Percentiles rank a stretch among this genome's conserved stretches.
phyloP scores from a whole-genome alignment of 225 moss, liverwort and hornwort genomes.

The Polytrichum commune region DNA sequence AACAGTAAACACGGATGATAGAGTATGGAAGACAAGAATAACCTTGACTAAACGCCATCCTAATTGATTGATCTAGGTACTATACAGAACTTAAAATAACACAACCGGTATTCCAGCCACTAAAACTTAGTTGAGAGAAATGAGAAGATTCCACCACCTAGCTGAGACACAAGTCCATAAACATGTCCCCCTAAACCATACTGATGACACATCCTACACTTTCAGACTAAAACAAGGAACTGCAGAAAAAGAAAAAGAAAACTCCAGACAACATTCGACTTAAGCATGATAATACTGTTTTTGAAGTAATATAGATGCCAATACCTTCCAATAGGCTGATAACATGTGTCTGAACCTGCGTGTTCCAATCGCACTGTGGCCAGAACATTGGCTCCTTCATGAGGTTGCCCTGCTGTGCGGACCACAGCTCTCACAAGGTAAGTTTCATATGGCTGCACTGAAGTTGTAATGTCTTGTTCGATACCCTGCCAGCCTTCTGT shows the following conservation, averaged over 20 bases:
- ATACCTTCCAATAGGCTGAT: conserved; percentile 49
- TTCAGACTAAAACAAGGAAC: too few species aligned
- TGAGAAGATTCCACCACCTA: too few species aligned
- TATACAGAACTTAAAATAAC: not conserved
- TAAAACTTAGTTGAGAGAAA: conserved; percentile 2
- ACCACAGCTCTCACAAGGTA: conserved; percentile 43
- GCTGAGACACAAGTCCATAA: too few species aligned
- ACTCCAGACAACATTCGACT: too few species aligned
- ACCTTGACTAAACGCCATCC: too few species aligned
- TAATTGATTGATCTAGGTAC: too few species aligned
- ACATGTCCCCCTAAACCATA: too few species aligned
- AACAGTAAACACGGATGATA: too few species aligned
- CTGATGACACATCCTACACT: too few species aligned
- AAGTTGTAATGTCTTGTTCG: conserved; percentile 47
- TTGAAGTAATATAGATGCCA: conserved; percentile 6
- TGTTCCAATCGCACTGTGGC: conserved; percentile 56
- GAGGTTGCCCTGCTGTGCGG: conserved; percentile 44
- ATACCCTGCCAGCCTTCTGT: conserved; percentile 55
- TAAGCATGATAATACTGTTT: too few species aligned
- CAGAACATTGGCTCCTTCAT: conserved; percentile 40
- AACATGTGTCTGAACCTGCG: conserved; percentile 29
- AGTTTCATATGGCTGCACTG: conserved; percentile 38
- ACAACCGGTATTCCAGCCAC: not conserved
- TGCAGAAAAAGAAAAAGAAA: too few species aligned
- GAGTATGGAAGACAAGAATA: too few species aligned